Evolutionary conservation across 495 filamentous ascomycete species (phyloP), one percentile per base, ranked within the genome.

Genomic region (Aeminium ludgeri): DNA sequence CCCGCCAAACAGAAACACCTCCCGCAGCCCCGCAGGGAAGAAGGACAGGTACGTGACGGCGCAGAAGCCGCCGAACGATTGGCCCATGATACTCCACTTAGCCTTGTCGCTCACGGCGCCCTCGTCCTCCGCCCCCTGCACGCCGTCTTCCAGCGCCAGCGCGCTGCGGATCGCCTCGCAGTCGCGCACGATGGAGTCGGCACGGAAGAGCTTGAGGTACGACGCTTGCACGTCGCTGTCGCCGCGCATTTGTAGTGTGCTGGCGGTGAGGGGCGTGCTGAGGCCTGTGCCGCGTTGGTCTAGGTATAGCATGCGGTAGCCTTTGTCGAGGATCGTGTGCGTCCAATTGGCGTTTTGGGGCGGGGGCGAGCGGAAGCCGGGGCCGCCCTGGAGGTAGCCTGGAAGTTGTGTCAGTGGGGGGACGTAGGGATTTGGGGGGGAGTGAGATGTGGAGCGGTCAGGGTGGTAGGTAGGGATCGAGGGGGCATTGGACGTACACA

Each of bases 41-140:
- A 78, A 70, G 12, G 81, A 89, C 8, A 96, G 66, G 58, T 94
- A 96, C 19, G 77, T 80, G 12, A 80, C 64, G 5, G 66, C 64
- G 43, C 80, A 86, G 59, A 93, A 94, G 1, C 87, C 89, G 23
- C 89, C 87, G 55, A 89, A 96, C 15, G 78, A 85, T 60, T 95
- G 87, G 10, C 89, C 89, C 35, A 91, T 73, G 63, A 76, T 45
- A 39, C 63, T 66, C 87, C 89, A 95, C 60, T 80, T 80, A 51
- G 74, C 70, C 52, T 81, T 73, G 12, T 77, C 73, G 15, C 67
- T 62, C n/a, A n/a, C n/a, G n/a, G n/a, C n/a, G n/a, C n/a, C n/a
- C n/a, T n/a, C n/a, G n/a, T n/a, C n/a, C n/a, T n/a, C n/a, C n/a
- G n/a, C n/a, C n/a, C n/a, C n/a, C n/a, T n/a, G n/a, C n/a, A n/a